phyloP scores from a whole-genome alignment of 176 grass and related monocot species.

The Musa beccarii region DNA sequence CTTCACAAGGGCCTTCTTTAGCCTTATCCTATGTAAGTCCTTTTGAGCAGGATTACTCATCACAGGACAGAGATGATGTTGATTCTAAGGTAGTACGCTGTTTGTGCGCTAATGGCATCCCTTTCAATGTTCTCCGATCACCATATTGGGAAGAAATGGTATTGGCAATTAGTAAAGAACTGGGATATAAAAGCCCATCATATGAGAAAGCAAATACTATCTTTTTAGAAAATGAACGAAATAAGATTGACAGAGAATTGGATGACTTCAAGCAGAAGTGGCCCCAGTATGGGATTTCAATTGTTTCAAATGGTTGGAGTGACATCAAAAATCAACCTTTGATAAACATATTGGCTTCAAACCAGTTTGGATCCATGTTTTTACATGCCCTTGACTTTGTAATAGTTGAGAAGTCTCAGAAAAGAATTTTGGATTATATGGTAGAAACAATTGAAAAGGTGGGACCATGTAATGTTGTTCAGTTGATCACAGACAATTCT shows the following conservation, averaged over 20 bases:
- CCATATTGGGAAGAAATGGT: constrained; percentile 33
- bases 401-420: constrained; percentile 20
- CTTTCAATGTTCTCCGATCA: constrained; percentile 24
- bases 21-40: constrained; percentile 21
- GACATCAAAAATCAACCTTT: constrained; percentile 23
- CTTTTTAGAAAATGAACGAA: constrained; percentile 18
- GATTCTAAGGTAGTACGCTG: constrained; percentile 29
- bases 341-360: constrained; percentile 27
- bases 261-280: constrained; percentile 28
- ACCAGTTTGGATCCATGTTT: constrained; percentile 29
- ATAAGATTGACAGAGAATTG: constrained; percentile 24
- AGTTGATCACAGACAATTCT: constrained; percentile 26
- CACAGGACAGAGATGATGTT: constrained; percentile 20
- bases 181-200: constrained; percentile 23
- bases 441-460: constrained; percentile 27
- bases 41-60: constrained; percentile 22
- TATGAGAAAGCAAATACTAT: constrained; percentile 23
- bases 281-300: constrained; percentile 25
- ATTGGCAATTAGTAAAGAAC: constrained; percentile 28
- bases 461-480: constrained; percentile 24
- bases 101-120: constrained; percentile 32
- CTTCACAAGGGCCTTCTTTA: constrained; percentile 19
- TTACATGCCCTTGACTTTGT: constrained; percentile 23
- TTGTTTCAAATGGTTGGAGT: constrained; percentile 25
- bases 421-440: constrained; percentile 21